phyloP scores from a whole-genome alignment of 225 moss, liverwort and hornwort genomes.

The Marchantia polymorpha region DNA sequence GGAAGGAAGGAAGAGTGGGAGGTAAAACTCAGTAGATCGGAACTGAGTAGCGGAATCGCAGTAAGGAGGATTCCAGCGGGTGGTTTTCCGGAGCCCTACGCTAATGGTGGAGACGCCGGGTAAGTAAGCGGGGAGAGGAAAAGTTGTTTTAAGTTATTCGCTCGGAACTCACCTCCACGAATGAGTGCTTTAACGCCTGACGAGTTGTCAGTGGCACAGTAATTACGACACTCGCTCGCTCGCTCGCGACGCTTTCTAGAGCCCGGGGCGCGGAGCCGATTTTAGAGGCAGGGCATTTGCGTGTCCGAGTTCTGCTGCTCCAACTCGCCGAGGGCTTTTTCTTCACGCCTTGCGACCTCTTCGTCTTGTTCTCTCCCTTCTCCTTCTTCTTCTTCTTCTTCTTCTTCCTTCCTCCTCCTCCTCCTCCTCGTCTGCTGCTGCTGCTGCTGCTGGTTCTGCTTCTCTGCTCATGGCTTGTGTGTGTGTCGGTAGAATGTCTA shows the following conservation, averaged over 20 bases:
- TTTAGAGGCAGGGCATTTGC: slow-evolving; percentile 8
- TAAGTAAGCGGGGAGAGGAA: neutral
- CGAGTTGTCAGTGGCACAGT: slow-evolving; percentile 12
- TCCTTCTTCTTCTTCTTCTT: neutral
- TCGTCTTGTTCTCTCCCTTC: neutral
- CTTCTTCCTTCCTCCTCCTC: neutral
- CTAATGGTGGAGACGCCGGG: neutral
- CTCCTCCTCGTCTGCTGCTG: neutral
- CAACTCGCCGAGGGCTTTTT: neutral
- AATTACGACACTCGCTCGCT: neutral
- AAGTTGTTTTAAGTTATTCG: neutral
- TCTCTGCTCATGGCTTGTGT: neutral
- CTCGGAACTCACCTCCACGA: slow-evolving; percentile 10
- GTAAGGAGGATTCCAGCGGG: neutral
- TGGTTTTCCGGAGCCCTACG: slow-evolving; percentile 16
- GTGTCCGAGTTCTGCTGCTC: neutral
- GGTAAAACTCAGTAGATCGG: no score
- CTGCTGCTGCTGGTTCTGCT: neutral
- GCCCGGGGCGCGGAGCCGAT: neutral
- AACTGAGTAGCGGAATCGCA: no score
- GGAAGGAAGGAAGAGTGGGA: neutral
- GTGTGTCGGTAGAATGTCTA: neutral
- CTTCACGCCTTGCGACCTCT: neutral
- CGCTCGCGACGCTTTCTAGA: neutral
- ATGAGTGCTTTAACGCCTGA: slow-evolving; percentile 17